Percentiles rank a stretch among this genome's conserved stretches.
phyloP scores from a whole-genome alignment of 257 asterid genomes.

The Schizonepeta tenuifolia region DNA sequence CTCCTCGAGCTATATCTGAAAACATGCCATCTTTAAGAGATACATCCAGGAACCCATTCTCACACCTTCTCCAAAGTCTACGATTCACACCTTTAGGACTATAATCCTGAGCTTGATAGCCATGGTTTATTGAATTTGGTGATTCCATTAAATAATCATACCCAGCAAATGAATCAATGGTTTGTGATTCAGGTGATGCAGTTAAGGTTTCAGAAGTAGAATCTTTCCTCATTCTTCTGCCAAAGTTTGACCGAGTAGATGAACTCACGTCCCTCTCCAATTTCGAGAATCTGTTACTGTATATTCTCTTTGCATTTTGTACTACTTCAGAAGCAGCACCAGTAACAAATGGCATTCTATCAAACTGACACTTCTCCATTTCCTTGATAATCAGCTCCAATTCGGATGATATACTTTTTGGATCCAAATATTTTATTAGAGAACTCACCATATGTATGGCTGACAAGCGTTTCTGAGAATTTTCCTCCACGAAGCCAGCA shows the following conservation, averaged over 20 bases:
- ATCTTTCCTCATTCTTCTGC: conserved; percentile 46
- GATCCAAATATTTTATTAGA: conserved; percentile 78
- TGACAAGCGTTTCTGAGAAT: conserved; percentile 79
- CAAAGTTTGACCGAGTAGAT: conserved; percentile 53
- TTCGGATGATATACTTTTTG: conserved; percentile 73
- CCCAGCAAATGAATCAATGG: conserved; percentile 62
- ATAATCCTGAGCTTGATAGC: conserved; percentile 35
- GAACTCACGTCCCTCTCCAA: conserved; percentile 55
- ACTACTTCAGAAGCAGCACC: conserved; percentile 95
- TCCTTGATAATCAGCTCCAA: conserved; percentile 67
- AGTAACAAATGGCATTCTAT: conserved; percentile 76
- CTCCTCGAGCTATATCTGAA: conserved; percentile 50
- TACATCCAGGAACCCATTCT: conserved; percentile 59
- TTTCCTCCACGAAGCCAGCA: conserved; percentile 56
- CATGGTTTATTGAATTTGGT: conserved; percentile 63
- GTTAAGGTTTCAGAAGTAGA: conserved; percentile 34
- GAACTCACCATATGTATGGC: conserved; percentile 92
- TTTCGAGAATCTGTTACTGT: conserved; percentile 50
- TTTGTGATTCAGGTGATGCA: conserved; percentile 88
- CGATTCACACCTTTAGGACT: conserved; percentile 70
- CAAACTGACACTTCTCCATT: conserved; percentile 84
- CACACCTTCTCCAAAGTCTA: conserved; percentile 72
- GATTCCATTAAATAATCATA: conserved; percentile 60
- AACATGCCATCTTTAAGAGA: conserved; percentile 91
- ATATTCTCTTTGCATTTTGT: conserved; percentile 71